Evolutionary conservation across 345 rosid species (phyloP), one percentile per base, ranked within the genome.

Genomic region (Noccaea bulbosa): DNA sequence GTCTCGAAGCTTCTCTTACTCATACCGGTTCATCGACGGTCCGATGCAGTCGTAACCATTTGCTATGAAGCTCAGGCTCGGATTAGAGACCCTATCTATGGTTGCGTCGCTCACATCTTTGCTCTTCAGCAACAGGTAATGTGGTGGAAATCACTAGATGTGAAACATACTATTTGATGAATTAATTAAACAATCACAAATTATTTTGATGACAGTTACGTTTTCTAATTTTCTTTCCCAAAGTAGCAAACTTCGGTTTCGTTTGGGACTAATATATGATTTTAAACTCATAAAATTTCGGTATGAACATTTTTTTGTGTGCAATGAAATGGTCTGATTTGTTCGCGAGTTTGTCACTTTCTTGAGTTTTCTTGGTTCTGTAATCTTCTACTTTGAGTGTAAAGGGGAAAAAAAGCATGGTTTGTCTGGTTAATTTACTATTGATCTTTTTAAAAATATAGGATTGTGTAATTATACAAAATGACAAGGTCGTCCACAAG

Each of bases 51-150:
- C 15, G 89, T 87, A 14, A 89, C 93, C 7, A 83, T 89, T 58
- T 89, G 89, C 54, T 89, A 84, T 44, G 96, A 89, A 77, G 96
- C 96, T 68, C 85, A 86, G 58, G 88, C 96, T 37, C 75, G 96
- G 54, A 81, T 87, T 7, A 67, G 93, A 60, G 96, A 87, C 33
- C 96, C 96, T 67, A 88, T 89, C 70, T 85, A 87, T 67, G 96
- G 96, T 48, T 89, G 93, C 30, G 96, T 87, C n/a, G 87, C 89
- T 71, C 90, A 89, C 47, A 83, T 89, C 77, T 89, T 89, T 72
- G 81, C 92, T 62, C 96, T 89, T 56, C 96, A 89, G 41, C 96
- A 87, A 70, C 96, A 87, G 92, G 89, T 85, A 83, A 53, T 67
- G 65, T 65, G 34, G 34, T 69, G 60, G 64, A 66, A 57, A 50